phyloP scores from a whole-genome alignment of 805 yeast species.

The Wickerhamia fluorescens region DNA sequence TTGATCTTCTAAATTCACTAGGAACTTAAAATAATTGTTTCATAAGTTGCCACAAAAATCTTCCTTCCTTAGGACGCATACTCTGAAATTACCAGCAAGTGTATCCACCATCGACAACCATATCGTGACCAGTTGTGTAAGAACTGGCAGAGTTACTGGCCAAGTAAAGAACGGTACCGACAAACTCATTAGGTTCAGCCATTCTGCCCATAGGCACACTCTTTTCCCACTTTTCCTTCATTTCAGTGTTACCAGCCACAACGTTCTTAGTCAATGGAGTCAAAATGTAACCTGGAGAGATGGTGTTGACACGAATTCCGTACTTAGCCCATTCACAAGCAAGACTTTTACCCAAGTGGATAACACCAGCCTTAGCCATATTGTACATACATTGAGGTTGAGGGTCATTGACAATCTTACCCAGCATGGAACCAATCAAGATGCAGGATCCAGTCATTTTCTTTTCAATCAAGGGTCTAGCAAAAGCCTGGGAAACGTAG shows the following conservation, averaged over 20 bases:
- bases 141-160: constrained; percentile 64
- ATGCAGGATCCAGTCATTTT: constrained; percentile 55
- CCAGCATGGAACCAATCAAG: constrained; percentile 75
- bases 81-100: constrained; percentile 79
- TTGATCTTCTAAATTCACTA: no score
- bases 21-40: no score
- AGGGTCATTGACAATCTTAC: constrained; percentile 69
- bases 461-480: constrained; percentile 55
- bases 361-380: constrained; percentile 83
- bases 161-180: constrained; percentile 68
- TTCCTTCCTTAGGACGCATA: no score
- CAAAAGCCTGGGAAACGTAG: constrained; percentile 68
- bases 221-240: constrained; percentile 67
- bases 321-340: constrained; percentile 80
- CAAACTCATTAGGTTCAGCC: constrained; percentile 81
- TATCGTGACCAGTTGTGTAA: constrained; percentile 79
- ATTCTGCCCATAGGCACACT: constrained; percentile 72
- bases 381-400: constrained; percentile 77
- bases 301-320: constrained; percentile 68
- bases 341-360: constrained; percentile 66
- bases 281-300: constrained; percentile 75
- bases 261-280: constrained; percentile 75
- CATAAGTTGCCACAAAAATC: no score
- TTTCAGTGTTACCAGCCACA: constrained; percentile 48
- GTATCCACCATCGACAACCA: constrained; percentile 84